A percentile compares a stretch with the other conserved stretches of the same genome.
Evolutionary conservation across 805 yeast species (phyloP).

Genomic region (Citeromyces nyonsensis): DNA sequence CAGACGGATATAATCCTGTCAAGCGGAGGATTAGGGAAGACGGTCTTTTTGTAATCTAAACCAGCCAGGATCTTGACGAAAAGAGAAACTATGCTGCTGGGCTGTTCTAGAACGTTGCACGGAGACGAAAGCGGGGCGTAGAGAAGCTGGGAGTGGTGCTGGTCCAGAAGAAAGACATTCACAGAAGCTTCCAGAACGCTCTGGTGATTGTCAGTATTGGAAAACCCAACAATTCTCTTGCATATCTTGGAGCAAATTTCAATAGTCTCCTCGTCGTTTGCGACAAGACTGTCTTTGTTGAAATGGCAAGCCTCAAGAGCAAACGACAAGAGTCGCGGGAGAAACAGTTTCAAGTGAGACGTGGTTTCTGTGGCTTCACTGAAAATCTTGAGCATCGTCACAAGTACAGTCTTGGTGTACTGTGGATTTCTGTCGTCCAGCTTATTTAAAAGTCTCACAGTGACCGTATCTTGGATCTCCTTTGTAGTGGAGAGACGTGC

Average conservation of each 20-base stretch:
- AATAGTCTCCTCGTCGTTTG: no score
- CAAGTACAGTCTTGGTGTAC: no score
- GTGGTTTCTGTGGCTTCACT: no score
- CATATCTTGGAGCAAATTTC: no score
- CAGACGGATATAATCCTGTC: constrained; percentile 5
- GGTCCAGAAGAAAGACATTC: constrained; percentile 17
- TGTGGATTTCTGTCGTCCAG: no score
- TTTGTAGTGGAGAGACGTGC: constrained; percentile 22
- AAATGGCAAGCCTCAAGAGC: no score
- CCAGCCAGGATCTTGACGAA: constrained; percentile 33
- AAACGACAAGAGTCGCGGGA: no score
- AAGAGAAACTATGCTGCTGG: constrained; percentile 18
- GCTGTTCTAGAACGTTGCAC: no score
- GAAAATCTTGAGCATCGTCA: no score
- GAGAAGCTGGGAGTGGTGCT: constrained; percentile 3
- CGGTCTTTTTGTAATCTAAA: constrained; percentile 27
- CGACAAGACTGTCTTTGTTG: no score
- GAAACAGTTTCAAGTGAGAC: no score
- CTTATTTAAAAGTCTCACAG: constrained; percentile 26
- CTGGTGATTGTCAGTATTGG: constrained; percentile 21
- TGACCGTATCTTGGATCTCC: constrained; percentile 25
- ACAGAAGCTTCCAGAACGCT: constrained; percentile 21
- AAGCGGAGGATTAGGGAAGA: constrained; percentile 8
- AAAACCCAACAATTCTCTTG: background rate
- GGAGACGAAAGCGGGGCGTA: constrained; percentile 7